phyloP scores from a whole-genome alignment of 2,329 filamentous ascomycete species.

The Nannizzia gypsea region DNA sequence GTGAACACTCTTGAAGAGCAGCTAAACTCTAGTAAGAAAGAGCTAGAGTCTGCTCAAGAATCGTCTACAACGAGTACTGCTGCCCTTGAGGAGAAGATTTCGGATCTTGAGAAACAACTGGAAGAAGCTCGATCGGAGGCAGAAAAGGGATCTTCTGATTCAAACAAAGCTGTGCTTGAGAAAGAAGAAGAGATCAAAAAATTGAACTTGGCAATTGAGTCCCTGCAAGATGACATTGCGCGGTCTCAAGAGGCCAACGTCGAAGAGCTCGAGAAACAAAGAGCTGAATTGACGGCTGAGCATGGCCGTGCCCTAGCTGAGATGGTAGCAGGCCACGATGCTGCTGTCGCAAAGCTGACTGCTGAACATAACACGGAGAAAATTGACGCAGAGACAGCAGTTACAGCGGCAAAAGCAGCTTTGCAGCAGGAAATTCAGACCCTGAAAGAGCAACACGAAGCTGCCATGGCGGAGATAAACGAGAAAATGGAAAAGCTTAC shows the following conservation, averaged over 20 bases:
- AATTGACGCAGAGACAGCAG: constrained; percentile 13
- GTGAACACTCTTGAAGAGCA: constrained; percentile 31
- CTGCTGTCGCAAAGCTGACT: constrained; percentile 9
- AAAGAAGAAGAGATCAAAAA: constrained; percentile 27
- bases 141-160: constrained; percentile 16
- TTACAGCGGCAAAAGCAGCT: constrained; percentile 10
- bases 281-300: constrained; percentile 9
- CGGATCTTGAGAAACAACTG: constrained; percentile 27
- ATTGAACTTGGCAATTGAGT: constrained; percentile 24
- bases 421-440: constrained; percentile 12
- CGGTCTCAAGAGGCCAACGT: constrained; percentile 12
- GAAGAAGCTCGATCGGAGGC: constrained; percentile 22
- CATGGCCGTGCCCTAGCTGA: constrained; percentile 14
- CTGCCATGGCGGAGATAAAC: constrained; percentile 9
- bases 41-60: constrained; percentile 27
- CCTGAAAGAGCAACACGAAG: constrained; percentile 12
- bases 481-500: constrained; percentile 11
- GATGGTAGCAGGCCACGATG: constrained; percentile 15
- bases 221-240: constrained; percentile 24
- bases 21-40: constrained; percentile 28
- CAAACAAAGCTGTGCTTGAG: constrained; percentile 20
- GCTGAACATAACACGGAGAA: constrained; percentile 14
- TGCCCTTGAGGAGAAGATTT: constrained; percentile 26
- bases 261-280: constrained; percentile 10
- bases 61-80: constrained; percentile 20